phyloP scores from a whole-genome alignment of 306 rosid species.

The Quercus agrifolia region DNA sequence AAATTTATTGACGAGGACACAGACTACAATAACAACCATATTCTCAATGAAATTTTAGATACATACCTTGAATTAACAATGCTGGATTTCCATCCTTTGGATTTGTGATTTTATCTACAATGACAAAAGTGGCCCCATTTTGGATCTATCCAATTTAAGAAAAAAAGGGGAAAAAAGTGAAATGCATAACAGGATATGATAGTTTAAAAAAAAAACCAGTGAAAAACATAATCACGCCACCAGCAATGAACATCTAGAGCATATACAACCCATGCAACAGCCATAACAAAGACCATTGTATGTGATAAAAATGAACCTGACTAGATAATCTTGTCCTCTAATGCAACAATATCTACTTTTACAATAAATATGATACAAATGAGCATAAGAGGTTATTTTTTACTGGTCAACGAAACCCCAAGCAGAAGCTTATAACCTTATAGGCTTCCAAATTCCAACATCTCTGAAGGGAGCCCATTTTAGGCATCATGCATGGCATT shows the following conservation, averaged over 20 bases:
- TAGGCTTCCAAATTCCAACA: neutral
- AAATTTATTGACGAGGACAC: constrained; percentile 9
- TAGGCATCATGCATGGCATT: neutral
- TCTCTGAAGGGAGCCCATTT: neutral
- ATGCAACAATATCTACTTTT: neutral
- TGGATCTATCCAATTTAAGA: constrained; percentile 65
- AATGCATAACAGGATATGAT: constrained; percentile 15
- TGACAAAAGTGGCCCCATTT: constrained; percentile 92
- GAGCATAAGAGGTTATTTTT: neutral
- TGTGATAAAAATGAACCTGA: neutral
- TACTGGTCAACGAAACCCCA: neutral
- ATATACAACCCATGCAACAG: neutral
- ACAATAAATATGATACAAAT: neutral
- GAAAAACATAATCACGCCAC: neutral
- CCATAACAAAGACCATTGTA: neutral
- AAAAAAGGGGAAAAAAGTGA: constrained; percentile 27
- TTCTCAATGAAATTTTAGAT: constrained; percentile 9
- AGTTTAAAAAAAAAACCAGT: neutral
- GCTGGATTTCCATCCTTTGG: constrained; percentile 85
- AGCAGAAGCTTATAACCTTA: neutral
- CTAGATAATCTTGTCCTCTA: neutral
- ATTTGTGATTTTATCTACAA: constrained; percentile 70
- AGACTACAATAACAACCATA: constrained; percentile 13
- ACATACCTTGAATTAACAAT: constrained; percentile 83
- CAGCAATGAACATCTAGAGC: neutral